Evolutionary conservation across 805 yeast species (phyloP).

Genomic region (Wickerhamomyces bisporus): DNA sequence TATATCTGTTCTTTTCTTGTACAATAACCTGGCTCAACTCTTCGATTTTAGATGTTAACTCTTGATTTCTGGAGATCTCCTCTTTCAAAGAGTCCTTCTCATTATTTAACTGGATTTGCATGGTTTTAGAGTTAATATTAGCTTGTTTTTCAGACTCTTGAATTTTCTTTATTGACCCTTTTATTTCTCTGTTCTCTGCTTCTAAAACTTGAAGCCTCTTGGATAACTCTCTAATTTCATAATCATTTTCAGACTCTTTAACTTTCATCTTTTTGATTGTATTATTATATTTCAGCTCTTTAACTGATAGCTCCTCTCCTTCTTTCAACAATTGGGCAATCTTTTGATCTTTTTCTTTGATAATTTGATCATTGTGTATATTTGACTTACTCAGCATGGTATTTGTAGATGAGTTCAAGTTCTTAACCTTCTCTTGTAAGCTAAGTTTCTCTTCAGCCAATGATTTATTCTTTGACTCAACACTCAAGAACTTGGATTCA

Average conservation of each 20-base stretch:
- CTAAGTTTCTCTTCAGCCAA: constrained; percentile 19
- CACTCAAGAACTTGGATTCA: constrained; percentile 6
- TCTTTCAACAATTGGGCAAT: constrained; percentile 67
- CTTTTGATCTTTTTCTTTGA: constrained; percentile 44
- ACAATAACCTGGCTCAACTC: constrained; percentile 19
- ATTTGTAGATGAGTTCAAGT: constrained; percentile 3
- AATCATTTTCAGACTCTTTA: constrained; percentile 36
- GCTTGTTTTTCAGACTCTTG: constrained; percentile 23
- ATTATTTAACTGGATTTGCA: constrained; percentile 14
- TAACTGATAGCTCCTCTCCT: constrained; percentile 66
- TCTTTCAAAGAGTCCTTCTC: constrained; percentile 19
- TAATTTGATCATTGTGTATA: constrained; percentile 23
- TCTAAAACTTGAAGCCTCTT: constrained; percentile 14
- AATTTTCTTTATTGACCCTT: constrained; percentile 24
- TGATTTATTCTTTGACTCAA: constrained; percentile 14
- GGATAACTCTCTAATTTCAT: constrained; percentile 20
- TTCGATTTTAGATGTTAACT: constrained; percentile 23
- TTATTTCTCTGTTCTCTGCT: constrained; percentile 19
- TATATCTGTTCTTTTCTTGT: constrained; percentile 18
- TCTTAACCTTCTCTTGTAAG: constrained; percentile 18
- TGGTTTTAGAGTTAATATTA: constrained; percentile 18
- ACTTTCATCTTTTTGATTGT: constrained; percentile 58
- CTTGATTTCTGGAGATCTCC: constrained; percentile 15
- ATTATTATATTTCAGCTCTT: constrained; percentile 64
- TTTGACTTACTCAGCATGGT: background rate